Evolutionary conservation across 2,329 filamentous ascomycete genomes (phyloP), one percentile per base, ranked within the genome.

Genomic region (Phialophora chinensis): DNA sequence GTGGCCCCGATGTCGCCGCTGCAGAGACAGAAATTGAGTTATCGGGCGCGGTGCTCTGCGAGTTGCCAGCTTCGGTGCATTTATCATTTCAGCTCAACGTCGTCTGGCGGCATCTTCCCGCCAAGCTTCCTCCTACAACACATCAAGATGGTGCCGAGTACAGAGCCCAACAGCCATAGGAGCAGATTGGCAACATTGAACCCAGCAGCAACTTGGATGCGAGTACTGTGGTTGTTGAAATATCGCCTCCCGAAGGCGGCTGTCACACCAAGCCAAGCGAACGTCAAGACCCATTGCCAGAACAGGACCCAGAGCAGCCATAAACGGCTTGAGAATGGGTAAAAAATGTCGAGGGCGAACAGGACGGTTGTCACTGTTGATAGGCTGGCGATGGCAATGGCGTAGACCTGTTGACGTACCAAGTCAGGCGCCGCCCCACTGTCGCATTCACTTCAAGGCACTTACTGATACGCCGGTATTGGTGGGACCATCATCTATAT

Each of bases 271-370:
- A 44, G 20, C 60, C 60, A 62, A 27, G 60, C 27, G n/a, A 62
- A 56, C 23, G 60, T 47, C 23, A 62, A 54, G 11, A 62, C 53
- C 60, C 60, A 62, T 35, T 62, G 52, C 60, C 60, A 62, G 52
- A 56, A 47, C 52, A 62, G 11, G 25, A 56, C 38, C 23, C 23
- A 62, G 2, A 62, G 60, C 4, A 62, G 60, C 60, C 60, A 62
- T 2, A 62, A 35, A 14, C 60, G 52, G 25, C 60, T 56, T 20
- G 60, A 38, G 31, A 62, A 56, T 23, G 60, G 60, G 27, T 53
- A 56, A 50, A 62, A 44, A 8, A 55, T 55, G 17, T 62, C 60
- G 38, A 62, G 27, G 4, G 53, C 38, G 20, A 56, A 56, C 10
- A 62, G 29, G 12, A 62, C 17, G 17, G 60, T 38, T 8, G 60